Evolutionary conservation across 2,329 filamentous ascomycete genomes (phyloP).

Genomic region (Penicillium freii): DNA sequence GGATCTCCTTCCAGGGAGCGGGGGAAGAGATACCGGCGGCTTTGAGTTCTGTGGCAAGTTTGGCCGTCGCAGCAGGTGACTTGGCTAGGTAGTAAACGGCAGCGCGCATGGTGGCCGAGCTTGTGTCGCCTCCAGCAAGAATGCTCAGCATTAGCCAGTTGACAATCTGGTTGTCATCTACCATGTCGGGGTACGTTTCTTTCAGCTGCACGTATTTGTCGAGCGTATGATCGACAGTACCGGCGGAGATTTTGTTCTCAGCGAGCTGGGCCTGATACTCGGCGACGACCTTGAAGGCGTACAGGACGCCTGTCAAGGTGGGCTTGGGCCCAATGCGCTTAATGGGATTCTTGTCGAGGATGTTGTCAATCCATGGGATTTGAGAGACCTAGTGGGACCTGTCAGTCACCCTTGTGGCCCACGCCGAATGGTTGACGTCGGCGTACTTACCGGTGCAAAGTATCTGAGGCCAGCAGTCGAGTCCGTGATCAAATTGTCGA

Average conservation of each 20-base stretch:
- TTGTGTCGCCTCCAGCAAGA: constrained; percentile 42
- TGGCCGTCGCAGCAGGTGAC: constrained; percentile 11
- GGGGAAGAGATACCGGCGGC: constrained; percentile 13
- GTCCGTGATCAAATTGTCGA: constrained; percentile 24
- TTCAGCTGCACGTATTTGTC: constrained; percentile 9
- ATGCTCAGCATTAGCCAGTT: constrained; percentile 37
- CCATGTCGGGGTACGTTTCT: too few species aligned
- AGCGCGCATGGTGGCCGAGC: constrained; percentile 35
- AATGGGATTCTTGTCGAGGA: constrained; percentile 32
- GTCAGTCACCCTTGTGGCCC: background rate
- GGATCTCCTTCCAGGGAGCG: constrained; percentile 21
- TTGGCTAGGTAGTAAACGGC: constrained; percentile 28
- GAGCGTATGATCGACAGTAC: constrained; percentile 35
- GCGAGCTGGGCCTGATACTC: constrained; percentile 20
- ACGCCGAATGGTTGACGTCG: too few species aligned
- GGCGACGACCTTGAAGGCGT: constrained; percentile 22
- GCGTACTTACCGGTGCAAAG: constrained; percentile 20
- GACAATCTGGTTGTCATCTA: constrained; percentile 29
- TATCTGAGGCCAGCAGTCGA: constrained; percentile 26
- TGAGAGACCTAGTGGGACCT: constrained; percentile 17
- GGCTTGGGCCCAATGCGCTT: constrained; percentile 27
- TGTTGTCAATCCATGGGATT: constrained; percentile 29
- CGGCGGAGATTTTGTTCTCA: constrained; percentile 9
- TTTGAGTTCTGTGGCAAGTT: constrained; percentile 7
- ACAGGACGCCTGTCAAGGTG: constrained; percentile 19